Conservation (phyloP, 1,284 basidiomycete species). For the Porphyrellus sp. region DNA sequence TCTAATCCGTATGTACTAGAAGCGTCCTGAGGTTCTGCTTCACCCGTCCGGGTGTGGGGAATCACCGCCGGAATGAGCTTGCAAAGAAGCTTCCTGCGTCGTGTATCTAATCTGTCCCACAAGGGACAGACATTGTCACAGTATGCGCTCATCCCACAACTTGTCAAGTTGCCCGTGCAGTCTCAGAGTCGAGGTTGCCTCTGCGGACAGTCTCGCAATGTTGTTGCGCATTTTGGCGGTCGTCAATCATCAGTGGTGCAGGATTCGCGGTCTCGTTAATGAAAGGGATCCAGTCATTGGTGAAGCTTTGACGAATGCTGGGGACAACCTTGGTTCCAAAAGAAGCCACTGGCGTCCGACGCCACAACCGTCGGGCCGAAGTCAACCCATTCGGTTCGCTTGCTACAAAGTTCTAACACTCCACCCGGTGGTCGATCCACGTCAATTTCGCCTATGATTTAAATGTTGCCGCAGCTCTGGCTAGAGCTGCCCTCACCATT, state of each 20-base stretch:
- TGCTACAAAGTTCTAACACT: no score
- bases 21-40: constrained; percentile 7
- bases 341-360: no score
- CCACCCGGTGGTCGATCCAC: no score
- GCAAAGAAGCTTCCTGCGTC: constrained; percentile 7
- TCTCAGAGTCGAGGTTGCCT: constrained; percentile 7
- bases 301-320: background rate
- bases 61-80: constrained; percentile 23
- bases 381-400: no score
- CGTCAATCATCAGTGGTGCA: background rate
- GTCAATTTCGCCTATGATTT: no score
- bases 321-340: no score
- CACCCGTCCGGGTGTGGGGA: constrained; percentile 15
- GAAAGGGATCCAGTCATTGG: background rate
- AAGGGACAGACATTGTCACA: background rate
- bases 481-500: no score
- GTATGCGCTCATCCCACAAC: constrained; percentile 12
- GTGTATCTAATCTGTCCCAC: background rate
- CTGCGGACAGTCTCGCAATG: constrained; percentile 9
- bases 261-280: constrained; percentile 2
- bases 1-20: no score
- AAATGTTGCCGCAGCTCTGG: no score
- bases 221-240: constrained; percentile 13
- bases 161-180: constrained; percentile 6
- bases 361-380: no score